These are phyloP conservation scores for Persicaria tinctoria DNA, from an alignment of 148 eudicot genomes.

Conservation along the genomic window DNA sequence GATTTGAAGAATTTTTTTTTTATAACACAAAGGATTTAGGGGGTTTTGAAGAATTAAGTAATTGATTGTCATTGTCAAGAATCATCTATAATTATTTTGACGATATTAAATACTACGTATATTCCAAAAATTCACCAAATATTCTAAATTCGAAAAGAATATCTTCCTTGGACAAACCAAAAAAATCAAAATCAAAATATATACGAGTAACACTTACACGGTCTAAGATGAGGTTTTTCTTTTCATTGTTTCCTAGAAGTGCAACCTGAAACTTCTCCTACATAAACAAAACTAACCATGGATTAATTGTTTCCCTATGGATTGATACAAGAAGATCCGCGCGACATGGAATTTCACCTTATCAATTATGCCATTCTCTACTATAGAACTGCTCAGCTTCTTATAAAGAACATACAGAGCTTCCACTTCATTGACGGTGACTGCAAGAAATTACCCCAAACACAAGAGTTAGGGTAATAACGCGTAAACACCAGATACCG, in stretches of 20 bases:
- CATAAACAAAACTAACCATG: too few relatives aligned
- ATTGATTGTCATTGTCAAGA: too few relatives aligned
- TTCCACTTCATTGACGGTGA: conserved; percentile 25
- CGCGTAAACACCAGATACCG: neutral
- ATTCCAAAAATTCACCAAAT: too few relatives aligned
- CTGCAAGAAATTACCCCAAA: neutral
- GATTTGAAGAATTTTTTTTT: too few relatives aligned
- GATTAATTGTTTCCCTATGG: too few relatives aligned
- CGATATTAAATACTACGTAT: too few relatives aligned
- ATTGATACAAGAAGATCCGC: neutral
- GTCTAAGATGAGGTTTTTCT: conserved; percentile 26
- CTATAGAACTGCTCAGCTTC: conserved; percentile 29
- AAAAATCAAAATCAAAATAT: too few relatives aligned
- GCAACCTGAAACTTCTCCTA: conserved; percentile 33
- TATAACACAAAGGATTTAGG: too few relatives aligned
- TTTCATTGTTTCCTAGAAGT: conserved; percentile 18
- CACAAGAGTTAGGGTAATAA: neutral
- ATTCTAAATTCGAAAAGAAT: too few relatives aligned
- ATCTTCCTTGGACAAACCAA: too few relatives aligned
- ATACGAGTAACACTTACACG: neutral
- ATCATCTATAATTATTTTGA: too few relatives aligned
- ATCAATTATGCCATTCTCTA: conserved; percentile 19
- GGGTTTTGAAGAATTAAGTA: too few relatives aligned
- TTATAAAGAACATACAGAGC: conserved; percentile 30
- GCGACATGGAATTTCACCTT: neutral